Conservation (phyloP, 768 basidiomycete genomes). For the Calocera viscosa region DNA sequence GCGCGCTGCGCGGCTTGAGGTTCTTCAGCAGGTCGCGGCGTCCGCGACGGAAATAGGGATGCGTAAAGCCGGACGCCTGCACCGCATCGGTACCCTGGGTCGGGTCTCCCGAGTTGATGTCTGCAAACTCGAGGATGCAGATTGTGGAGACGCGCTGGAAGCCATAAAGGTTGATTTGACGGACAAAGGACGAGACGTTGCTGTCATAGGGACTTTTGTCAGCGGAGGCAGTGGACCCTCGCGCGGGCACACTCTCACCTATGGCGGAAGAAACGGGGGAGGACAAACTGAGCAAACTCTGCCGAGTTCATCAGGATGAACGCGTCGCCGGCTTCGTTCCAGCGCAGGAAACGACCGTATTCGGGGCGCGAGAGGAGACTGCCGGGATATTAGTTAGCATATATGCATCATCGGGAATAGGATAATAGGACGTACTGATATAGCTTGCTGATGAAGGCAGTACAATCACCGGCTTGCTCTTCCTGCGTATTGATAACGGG, state of each 20-base stretch:
- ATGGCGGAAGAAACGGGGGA: slow-evolving; percentile 17
- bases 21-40: slow-evolving; percentile 4
- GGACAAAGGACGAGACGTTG: slow-evolving; percentile 15
- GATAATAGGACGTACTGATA: background rate
- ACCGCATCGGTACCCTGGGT: background rate
- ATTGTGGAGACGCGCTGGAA: slow-evolving; percentile 16
- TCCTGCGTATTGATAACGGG: background rate
- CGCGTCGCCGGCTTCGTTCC: slow-evolving; percentile 13
- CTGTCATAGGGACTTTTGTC: background rate
- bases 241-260: slow-evolving; percentile 2
- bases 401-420: background rate
- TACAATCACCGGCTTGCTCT: slow-evolving; percentile 4
- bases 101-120: slow-evolving; percentile 1
- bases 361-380: slow-evolving; percentile 9
- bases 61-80: slow-evolving; percentile 6
- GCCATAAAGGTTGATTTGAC: slow-evolving; percentile 15
- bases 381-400: background rate
- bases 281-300: slow-evolving; percentile 17
- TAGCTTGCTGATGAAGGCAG: slow-evolving; percentile 8
- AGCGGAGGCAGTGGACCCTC: slow-evolving; percentile 9
- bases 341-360: slow-evolving; percentile 14
- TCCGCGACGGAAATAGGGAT: slow-evolving; percentile 7
- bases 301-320: slow-evolving; percentile 16
- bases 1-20: slow-evolving; percentile 5
- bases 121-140: slow-evolving; percentile 13